Base-by-base conservation (phyloP, 1,139 yeast species). In the Groenewaldozyma sp. region DNA sequence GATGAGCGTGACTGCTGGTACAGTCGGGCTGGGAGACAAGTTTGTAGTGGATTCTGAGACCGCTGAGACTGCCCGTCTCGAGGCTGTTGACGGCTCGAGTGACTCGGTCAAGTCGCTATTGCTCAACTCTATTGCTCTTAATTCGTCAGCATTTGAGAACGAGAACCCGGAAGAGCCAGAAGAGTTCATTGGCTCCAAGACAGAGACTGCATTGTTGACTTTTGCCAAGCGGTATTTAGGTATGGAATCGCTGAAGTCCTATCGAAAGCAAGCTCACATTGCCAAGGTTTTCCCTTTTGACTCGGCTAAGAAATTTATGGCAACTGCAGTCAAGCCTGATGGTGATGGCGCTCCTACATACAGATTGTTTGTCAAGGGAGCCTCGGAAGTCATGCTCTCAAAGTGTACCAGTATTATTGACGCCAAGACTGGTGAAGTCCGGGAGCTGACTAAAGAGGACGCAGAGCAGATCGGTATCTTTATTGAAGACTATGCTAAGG, bases 231-330 rank as follows among this genome's bases (percentile, higher is more conserved):
- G 71, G 32, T 68, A 71, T 38, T 68, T 87, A 47, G 67, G 69
- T 26, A 58, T 76, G 45, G 65, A 68, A 3, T 48, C 60, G 14
- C 62, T 68, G 10, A 67, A 63, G 24, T 50, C 55, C 0, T 56
- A 65, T 44, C 65, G 80, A 45, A 53, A 61, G 9, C 41, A 62
- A 21, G 60, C 63, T 16, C 57, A 67, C 13, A 62, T 82, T 28
- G 82, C 71, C 4, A 94, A 86, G 60, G 65, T 76, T 5, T 76
- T 88, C 43, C 96, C 98, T 0, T 91, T 91, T 58, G 97, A 91
- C 65, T 83, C 95, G 48, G 73, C 86, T 3, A 73, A 94, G 54
- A 91, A 91, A 67, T 91, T 94, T 87, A 84, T 94, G 55, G 95
- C 94, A 39, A 64, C 87, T 13, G 80, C 87, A 3, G 70, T 79